phyloP scores from a whole-genome alignment of 1,284 basidiomycete genomes.

The Puccinia horiana region DNA sequence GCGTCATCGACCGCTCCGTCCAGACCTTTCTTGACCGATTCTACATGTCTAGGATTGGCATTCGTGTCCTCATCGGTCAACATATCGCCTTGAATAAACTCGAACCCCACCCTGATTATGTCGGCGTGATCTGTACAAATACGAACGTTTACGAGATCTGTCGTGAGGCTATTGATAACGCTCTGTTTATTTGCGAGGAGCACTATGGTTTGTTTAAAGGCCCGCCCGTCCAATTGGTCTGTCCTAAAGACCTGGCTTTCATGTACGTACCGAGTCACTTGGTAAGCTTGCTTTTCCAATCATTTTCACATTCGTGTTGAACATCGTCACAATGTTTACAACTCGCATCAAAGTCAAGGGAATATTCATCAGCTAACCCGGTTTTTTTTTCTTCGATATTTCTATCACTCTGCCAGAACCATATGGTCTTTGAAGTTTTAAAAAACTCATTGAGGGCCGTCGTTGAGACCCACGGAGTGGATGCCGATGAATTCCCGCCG shows the following conservation, averaged over 20 bases:
- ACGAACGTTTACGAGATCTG: conserved; percentile 93
- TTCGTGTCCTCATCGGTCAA: conserved; percentile 91
- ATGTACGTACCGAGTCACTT: conserved; percentile 92
- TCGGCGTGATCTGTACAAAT: conserved; percentile 96
- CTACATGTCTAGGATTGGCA: conserved; percentile 95
- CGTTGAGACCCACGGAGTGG: conserved; percentile 85
- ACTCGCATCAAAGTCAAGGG: background rate
- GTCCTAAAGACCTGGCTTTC: conserved; percentile 82
- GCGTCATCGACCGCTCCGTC: conserved; percentile 77
- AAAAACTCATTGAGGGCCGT: conserved; percentile 97
- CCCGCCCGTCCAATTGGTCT: conserved; percentile 94
- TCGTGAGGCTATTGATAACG: conserved; percentile 98
- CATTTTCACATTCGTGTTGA: conserved; percentile 61
- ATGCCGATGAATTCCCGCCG: conserved; percentile 77
- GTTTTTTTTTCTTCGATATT: background rate
- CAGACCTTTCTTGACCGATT: conserved; percentile 96
- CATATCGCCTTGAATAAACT: conserved; percentile 87
- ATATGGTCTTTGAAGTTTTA: conserved; percentile 96
- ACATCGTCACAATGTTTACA: background rate
- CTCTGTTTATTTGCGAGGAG: conserved; percentile 96
- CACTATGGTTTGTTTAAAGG: conserved; percentile 93
- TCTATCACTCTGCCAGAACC: conserved; percentile 61
- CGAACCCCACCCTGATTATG: conserved; percentile 83
- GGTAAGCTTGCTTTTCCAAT: conserved; percentile 52
- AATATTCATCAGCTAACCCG: background rate